Evolutionary conservation across 2,329 filamentous ascomycete genomes (phyloP), one percentile per base, ranked within the genome.

Genomic region (Seiridium cupressi): DNA sequence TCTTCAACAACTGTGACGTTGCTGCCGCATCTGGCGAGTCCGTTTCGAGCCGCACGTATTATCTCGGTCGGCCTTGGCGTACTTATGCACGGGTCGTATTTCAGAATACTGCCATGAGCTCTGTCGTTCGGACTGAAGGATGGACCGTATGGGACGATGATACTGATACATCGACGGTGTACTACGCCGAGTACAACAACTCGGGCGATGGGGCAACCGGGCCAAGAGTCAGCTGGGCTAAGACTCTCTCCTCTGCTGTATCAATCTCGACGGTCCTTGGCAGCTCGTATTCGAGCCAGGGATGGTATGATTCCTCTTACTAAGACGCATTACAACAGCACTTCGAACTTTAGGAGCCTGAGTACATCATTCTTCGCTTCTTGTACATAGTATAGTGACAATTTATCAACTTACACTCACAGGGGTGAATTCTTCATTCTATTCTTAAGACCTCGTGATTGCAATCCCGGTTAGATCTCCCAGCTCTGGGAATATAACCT

Each of bases 111-210:
- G 68, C 68, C 38, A 74, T 90, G 72, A 77, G 76, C 7, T 72
- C 74, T 32, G 83, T 89, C 26, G 80, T 90, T 66, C 87, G 88
- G 65, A 61, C 76, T 2, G 80, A 80, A 0, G 87, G 87, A 0
- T 89, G 87, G 86, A 70, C 66, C 2, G 68, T 75, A 35, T 89
- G 87, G 87, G 79, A 79, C 60, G 75, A 74, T 3, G 74, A 80
- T 48, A 68, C 76, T n/a, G 76, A 79, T 42, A 86, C 83, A 1
- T 76, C 75, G 40, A 73, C 83, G 48, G 81, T 88, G 1, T 71
- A 76, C 34, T 89, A 84, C 63, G 83, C 73, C 8, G 87, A 89
- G 76, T 89, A 82, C 67, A 72, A 65, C 26, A 89, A 89, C 71
- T 79, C 78, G 1, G 87, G 87, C 1, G 69, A 74, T 38, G 87